These are phyloP conservation scores for Penium margaritaceum DNA, from an alignment of 139 green algal genomes.

Conservation along the genomic window DNA sequence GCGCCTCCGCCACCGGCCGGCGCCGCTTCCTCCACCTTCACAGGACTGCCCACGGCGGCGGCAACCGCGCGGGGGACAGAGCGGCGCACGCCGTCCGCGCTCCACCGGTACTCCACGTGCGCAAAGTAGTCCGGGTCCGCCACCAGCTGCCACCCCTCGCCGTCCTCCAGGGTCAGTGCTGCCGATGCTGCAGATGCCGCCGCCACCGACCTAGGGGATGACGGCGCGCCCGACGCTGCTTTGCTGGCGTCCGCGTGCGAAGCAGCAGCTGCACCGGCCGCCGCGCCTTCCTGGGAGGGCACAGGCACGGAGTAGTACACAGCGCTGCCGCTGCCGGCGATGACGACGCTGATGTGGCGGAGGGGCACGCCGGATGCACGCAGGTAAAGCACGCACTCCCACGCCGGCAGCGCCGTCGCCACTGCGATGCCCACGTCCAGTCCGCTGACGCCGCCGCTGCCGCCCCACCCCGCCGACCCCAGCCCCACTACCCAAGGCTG, in stretches of 20 bases:
- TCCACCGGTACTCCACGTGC: conserved; percentile 56
- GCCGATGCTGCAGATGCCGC: too few relatives aligned
- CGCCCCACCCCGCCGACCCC: too few relatives aligned
- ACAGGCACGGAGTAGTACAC: conserved; percentile 47
- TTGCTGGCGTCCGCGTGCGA: too few relatives aligned
- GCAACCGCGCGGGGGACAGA: conserved; percentile 19
- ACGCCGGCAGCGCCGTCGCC: conserved; percentile 21
- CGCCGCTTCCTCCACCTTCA: neutral
- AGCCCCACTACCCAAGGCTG: too few relatives aligned
- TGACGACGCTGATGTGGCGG: conserved; percentile 51
- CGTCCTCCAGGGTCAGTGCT: too few relatives aligned
- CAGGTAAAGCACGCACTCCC: conserved; percentile 29
- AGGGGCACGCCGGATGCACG: conserved; percentile 22
- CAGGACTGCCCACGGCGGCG: neutral
- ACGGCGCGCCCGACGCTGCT: neutral
- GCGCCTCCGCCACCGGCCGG: too few relatives aligned
- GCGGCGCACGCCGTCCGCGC: conserved; percentile 35
- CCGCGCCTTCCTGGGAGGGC: too few relatives aligned
- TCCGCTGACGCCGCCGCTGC: too few relatives aligned
- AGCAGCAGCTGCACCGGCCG: too few relatives aligned
- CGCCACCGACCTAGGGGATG: neutral
- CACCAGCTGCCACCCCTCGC: neutral
- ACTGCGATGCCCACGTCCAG: conserved; percentile 16
- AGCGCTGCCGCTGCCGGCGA: conserved; percentile 54
- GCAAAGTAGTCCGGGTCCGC: conserved; percentile 53